Conservation (phyloP, 192 early-diverging fungal genomes). For the Linnemannia schmuckeri region DNA sequence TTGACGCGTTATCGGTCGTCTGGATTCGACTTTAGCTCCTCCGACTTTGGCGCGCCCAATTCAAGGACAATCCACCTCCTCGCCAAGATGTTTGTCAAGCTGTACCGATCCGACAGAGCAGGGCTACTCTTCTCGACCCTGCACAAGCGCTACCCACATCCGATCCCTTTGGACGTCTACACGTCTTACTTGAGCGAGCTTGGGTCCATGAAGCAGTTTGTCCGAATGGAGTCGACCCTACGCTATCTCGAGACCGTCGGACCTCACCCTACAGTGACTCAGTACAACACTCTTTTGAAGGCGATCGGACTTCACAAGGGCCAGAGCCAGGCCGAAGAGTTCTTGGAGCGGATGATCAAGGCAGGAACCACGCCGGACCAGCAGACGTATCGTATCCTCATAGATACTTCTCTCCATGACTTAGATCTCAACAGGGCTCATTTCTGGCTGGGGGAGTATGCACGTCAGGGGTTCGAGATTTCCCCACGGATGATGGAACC, state of each 20-base stretch:
- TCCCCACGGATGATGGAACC: conserved; percentile 30
- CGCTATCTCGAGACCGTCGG: conserved; percentile 13
- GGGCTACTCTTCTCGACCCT: conserved; percentile 6
- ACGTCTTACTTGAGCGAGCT: background rate
- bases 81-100: background rate
- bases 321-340: background rate
- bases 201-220: background rate
- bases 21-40: conserved; percentile 11
- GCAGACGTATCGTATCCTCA: conserved; percentile 35
- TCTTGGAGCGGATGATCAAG: conserved; percentile 16
- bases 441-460: conserved; percentile 37
- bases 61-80: conserved; percentile 27
- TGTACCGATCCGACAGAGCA: background rate
- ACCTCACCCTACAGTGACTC: conserved; percentile 16
- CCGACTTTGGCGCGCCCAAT: conserved; percentile 14
- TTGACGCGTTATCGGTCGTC: conserved; percentile 24
- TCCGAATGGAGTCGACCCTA: conserved; percentile 7
- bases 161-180: conserved; percentile 32
- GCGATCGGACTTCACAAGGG: conserved; percentile 18
- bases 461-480: conserved; percentile 31
- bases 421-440: conserved; percentile 12
- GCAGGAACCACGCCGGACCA: conserved; percentile 18
- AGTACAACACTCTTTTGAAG: conserved; percentile 35
- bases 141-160: conserved; percentile 15
- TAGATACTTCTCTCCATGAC: conserved; percentile 17